Evolutionary conservation across 2,329 filamentous ascomycete genomes (phyloP).

Genomic region (Capronia americana): DNA sequence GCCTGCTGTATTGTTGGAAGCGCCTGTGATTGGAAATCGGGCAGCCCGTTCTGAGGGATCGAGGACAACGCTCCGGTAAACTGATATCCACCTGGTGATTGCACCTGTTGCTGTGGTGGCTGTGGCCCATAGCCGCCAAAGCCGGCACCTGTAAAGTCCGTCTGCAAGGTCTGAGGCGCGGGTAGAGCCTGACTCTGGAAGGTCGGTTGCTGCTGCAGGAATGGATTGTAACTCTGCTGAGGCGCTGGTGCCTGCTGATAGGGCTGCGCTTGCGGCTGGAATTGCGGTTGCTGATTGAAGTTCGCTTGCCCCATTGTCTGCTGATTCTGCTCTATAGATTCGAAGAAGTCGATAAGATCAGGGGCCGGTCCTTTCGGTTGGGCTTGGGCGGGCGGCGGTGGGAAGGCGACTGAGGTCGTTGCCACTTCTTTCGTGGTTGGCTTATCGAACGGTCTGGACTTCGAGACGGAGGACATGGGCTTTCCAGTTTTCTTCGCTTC

Average conservation of each 20-base stretch:
- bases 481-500: constrained; percentile 63
- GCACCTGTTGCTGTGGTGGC: constrained; percentile 63
- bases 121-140: constrained; percentile 82
- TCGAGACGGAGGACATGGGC: constrained; percentile 39
- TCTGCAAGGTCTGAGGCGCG: constrained; percentile 40
- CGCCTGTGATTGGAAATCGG: constrained; percentile 55
- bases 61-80: constrained; percentile 52
- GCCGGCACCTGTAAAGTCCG: constrained; percentile 75
- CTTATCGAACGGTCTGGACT: constrained; percentile 41
- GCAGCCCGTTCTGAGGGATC: constrained; percentile 58
- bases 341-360: constrained; percentile 93
- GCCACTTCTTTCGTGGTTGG: constrained; percentile 41
- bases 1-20: constrained; percentile 46
- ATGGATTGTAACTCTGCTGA: constrained; percentile 42
- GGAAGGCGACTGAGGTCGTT: constrained; percentile 35
- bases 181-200: constrained; percentile 39
- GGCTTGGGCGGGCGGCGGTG: constrained; percentile 42
- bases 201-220: constrained; percentile 36
- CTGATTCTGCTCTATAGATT: constrained; percentile 88
- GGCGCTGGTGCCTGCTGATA: constrained; percentile 38
- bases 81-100: constrained; percentile 43
- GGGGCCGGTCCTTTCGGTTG: constrained; percentile 55
- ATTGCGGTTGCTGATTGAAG: constrained; percentile 47
- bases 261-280: constrained; percentile 44
- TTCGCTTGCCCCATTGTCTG: constrained; percentile 65